Conservation (phyloP, 129 eudicot species). For the Centella asiatica region DNA sequence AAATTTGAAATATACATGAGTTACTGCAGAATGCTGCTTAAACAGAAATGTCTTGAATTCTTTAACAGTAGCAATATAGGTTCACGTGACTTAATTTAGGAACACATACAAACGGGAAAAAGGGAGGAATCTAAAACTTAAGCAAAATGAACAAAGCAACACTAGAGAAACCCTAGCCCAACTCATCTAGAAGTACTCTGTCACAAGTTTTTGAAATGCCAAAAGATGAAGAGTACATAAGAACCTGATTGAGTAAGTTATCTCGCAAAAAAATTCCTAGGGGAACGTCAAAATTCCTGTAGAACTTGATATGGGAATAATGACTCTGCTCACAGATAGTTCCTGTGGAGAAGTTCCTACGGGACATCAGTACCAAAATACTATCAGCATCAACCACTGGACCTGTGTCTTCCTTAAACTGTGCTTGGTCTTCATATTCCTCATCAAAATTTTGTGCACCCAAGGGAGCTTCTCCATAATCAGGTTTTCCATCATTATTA, state of each 20-base stretch:
- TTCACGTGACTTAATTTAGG: too few species aligned
- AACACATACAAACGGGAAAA: too few species aligned
- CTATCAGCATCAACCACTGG: slow-evolving; percentile 66
- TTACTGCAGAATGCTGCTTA: neutral
- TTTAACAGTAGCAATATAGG: too few species aligned
- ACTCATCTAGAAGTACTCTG: neutral
- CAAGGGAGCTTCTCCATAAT: slow-evolving; percentile 2
- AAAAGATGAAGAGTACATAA: neutral
- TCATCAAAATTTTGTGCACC: slow-evolving; percentile 22
- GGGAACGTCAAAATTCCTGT: slow-evolving; percentile 75
- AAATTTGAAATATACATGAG: neutral
- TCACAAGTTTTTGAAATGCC: neutral
- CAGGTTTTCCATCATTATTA: slow-evolving; percentile 6
- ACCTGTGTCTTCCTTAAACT: slow-evolving; percentile 45
- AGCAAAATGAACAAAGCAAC: neutral
- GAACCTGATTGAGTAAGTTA: slow-evolving; percentile 80
- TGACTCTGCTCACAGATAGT: slow-evolving; percentile 74
- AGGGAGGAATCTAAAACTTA: neutral
- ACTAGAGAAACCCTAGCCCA: neutral
- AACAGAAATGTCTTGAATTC: too few species aligned
- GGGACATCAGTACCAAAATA: slow-evolving; percentile 80
- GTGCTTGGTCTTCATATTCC: slow-evolving; percentile 31
- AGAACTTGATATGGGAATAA: slow-evolving; percentile 79
- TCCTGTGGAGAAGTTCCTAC: slow-evolving; percentile 61
- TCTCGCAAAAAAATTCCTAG: slow-evolving; percentile 79